Evolutionary conservation across 148 eudicot genomes (phyloP), one percentile per base, ranked within the genome.

Genomic region (Tetragonia tetragonoides): DNA sequence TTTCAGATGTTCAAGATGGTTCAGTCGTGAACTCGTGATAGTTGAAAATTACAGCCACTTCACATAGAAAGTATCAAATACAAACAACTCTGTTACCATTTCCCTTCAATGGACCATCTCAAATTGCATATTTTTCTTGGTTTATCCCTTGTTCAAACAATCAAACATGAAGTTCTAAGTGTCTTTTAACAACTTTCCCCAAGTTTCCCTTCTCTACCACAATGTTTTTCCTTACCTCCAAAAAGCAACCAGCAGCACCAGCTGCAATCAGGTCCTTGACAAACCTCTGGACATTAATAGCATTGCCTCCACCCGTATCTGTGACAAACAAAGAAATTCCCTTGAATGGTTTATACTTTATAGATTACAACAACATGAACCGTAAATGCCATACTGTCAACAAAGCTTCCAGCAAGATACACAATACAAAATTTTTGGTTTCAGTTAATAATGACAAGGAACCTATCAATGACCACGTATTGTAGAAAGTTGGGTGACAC

Each of bases 181-280:
- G 12, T 54, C 59, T 54, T 54, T 10, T 14, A 54, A 54, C 59
- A 59, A 20, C 62, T 4, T 59, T 59, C 18, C 62, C 62, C 62
- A 59, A 2, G 23, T 59, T 17, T 59, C 17, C 23, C 62, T 17
- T 59, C 3, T 59, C 17, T 2, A 0, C 2, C 14, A 14, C 57
- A 10, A 15, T 0, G 34, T 28, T 28, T 28, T 14, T 53, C 4
- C 56, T 44, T 85, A 85, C 87, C 87, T 85, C 87, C 8, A 85
- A 75, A 76, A 85, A 85, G 69, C 84, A 83, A 70, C 87, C 87
- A 76, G 84, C 79, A n/a, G 85, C 85, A 54, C 87, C 87, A 10
- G 87, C 87, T 23, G 80, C 74, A 34, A 82, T 82, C 81, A 85
- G 78, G 53, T 85, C 85, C 28, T 78, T 69, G 57, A 85, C 54